Evolutionary conservation across 768 basidiomycete genomes (phyloP).

Genomic region (Pisolithus sp.): DNA sequence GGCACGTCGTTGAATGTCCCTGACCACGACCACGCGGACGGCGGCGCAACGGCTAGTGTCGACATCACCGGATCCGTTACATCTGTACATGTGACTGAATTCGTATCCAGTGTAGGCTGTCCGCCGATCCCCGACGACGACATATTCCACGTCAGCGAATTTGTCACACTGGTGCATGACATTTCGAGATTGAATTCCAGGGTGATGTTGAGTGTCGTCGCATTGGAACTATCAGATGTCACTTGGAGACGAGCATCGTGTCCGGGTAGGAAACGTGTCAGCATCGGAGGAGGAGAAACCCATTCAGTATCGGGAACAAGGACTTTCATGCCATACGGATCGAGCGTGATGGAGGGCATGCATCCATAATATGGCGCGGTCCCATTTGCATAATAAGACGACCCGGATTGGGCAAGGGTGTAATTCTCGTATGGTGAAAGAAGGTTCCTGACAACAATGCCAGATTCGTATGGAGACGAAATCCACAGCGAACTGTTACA

Average conservation of each 20-base stretch:
- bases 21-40: constrained; percentile 67
- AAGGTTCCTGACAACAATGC: constrained; percentile 62
- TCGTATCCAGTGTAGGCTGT: constrained; percentile 45
- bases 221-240: constrained; percentile 35
- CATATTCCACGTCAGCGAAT: constrained; percentile 59
- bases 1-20: constrained; percentile 69
- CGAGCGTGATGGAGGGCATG: constrained; percentile 56
- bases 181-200: constrained; percentile 78
- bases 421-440: constrained; percentile 82
- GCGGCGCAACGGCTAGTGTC: constrained; percentile 45
- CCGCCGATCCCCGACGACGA: constrained; percentile 59
- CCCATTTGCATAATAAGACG: constrained; percentile 54
- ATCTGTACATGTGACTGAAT: constrained; percentile 37
- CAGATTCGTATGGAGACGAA: constrained; percentile 64
- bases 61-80: constrained; percentile 46
- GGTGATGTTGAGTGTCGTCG: constrained; percentile 52
- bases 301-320: constrained; percentile 66
- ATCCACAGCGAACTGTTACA: constrained; percentile 66
- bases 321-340: constrained; percentile 75
- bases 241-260: constrained; percentile 73
- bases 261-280: constrained; percentile 79
- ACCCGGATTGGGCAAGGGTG: constrained; percentile 56
- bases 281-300: constrained; percentile 60
- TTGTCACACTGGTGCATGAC: constrained; percentile 65
- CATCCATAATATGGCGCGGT: constrained; percentile 70